phyloP scores from a whole-genome alignment of 2,329 filamentous ascomycete genomes.

The Byssothecium circinans region DNA sequence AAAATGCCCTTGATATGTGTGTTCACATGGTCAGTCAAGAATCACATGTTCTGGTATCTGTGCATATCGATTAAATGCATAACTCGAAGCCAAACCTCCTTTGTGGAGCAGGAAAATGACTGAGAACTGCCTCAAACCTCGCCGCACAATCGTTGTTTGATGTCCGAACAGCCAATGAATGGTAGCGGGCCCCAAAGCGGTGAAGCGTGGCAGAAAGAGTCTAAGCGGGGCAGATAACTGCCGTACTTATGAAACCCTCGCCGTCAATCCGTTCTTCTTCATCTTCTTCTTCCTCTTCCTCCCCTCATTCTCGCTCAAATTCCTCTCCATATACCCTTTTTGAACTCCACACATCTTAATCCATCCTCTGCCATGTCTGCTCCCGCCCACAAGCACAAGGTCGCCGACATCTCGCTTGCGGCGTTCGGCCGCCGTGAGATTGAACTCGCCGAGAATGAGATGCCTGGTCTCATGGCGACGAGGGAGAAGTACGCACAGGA shows the following conservation, averaged over 20 bases:
- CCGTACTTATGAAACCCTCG: conserved; percentile 6
- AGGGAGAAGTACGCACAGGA: conserved; percentile 86
- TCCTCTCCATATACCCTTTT: conserved; percentile 10
- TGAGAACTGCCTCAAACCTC: too few relatives aligned
- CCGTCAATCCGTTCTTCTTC: conserved; percentile 1
- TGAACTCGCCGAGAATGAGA: conserved; percentile 87
- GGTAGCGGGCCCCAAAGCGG: background rate
- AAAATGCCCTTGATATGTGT: too few relatives aligned
- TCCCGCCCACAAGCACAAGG: conserved; percentile 93
- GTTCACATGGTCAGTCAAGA: too few relatives aligned
- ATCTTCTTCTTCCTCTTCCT: conserved; percentile 19
- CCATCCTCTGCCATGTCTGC: conserved; percentile 60
- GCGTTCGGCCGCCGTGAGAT: conserved; percentile 99
- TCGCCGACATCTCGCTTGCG: conserved; percentile 94
- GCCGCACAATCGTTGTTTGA: too few relatives aligned
- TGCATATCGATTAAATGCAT: too few relatives aligned
- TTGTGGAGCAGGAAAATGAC: too few relatives aligned
- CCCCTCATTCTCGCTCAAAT: conserved; percentile 19
- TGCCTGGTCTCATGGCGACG: conserved; percentile 97
- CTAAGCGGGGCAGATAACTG: conserved; percentile 6
- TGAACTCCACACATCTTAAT: conserved; percentile 1
- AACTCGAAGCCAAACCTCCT: too few relatives aligned
- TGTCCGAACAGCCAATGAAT: conserved; percentile 3
- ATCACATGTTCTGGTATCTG: too few relatives aligned
- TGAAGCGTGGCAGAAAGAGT: conserved; percentile 3